phyloP scores from a whole-genome alignment of 78 protist species.

The Dictyostelium intermedium region DNA sequence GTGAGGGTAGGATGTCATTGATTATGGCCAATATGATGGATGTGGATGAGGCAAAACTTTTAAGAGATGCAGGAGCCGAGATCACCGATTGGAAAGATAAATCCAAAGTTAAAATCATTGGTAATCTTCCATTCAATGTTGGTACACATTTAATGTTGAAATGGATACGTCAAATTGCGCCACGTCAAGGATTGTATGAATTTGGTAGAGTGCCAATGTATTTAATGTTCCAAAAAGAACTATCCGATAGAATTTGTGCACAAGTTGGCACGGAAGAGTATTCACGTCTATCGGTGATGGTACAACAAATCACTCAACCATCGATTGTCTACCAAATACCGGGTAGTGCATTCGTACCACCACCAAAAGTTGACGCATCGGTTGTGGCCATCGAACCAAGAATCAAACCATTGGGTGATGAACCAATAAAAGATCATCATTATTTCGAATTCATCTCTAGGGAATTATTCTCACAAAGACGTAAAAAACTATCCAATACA shows the following conservation, averaged over 20 bases:
- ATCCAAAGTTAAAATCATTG: slow-evolving; percentile 44
- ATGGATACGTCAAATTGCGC: slow-evolving; percentile 70
- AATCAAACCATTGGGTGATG: not conserved
- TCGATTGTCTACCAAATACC: slow-evolving; percentile 15
- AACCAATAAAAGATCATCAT: slow-evolving; percentile 32
- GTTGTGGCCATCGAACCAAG: slow-evolving; percentile 61
- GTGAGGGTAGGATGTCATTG: slow-evolving; percentile 28
- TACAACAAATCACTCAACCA: slow-evolving; percentile 1
- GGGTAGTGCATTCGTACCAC: slow-evolving; percentile 76
- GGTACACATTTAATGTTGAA: slow-evolving; percentile 83
- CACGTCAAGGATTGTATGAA: slow-evolving; percentile 30
- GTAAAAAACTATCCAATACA: slow-evolving; percentile 58
- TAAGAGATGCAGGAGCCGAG: not conserved
- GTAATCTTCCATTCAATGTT: slow-evolving; percentile 86
- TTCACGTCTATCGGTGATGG: slow-evolving; percentile 46
- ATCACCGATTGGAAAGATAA: not conserved
- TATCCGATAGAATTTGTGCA: slow-evolving; percentile 77
- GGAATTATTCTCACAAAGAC: slow-evolving; percentile 33
- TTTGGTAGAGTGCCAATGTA: slow-evolving; percentile 72
- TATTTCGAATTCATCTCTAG: slow-evolving; percentile 64
- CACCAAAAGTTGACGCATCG: slow-evolving; percentile 81
- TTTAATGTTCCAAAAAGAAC: slow-evolving; percentile 84
- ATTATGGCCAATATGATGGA: slow-evolving; percentile 74
- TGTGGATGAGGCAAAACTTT: slow-evolving; percentile 40
- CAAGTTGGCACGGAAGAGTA: not conserved